A percentile compares a stretch with the other conserved stretches of the same genome.
phyloP scores from a whole-genome alignment of 2,329 filamentous ascomycete species.

The Simplicillium sp. region DNA sequence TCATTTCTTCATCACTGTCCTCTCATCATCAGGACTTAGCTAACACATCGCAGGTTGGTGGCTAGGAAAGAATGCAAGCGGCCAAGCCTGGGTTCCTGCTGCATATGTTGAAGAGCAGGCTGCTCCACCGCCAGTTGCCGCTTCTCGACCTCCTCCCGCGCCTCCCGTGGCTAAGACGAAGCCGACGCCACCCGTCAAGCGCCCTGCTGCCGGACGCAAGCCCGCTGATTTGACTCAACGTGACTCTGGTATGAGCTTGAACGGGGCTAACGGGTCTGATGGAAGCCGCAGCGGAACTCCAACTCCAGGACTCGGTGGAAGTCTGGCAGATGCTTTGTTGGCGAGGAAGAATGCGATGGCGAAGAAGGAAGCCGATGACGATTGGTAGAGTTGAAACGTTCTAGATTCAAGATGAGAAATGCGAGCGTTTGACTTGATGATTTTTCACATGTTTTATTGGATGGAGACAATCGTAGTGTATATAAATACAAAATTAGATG shows the following conservation, averaged over 20 bases:
- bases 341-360: constrained; percentile 71
- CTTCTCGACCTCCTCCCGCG: constrained; percentile 50
- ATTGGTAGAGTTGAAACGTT: constrained; percentile 42
- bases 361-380: constrained; percentile 58
- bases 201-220: constrained; percentile 65
- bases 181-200: constrained; percentile 62
- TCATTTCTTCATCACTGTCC: background rate
- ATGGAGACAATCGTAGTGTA: background rate
- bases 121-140: constrained; percentile 49
- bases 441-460: constrained; percentile 5
- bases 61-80: constrained; percentile 65
- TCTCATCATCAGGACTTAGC: constrained; percentile 17
- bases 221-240: constrained; percentile 59
- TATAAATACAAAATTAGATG: constrained; percentile 4
- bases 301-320: constrained; percentile 61
- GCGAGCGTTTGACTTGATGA: background rate
- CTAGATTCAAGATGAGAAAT: background rate
- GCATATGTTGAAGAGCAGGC: constrained; percentile 86
- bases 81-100: constrained; percentile 89
- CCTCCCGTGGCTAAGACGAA: constrained; percentile 51
- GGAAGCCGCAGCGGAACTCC: constrained; percentile 63
- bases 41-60: constrained; percentile 70
- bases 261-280: constrained; percentile 43
- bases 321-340: constrained; percentile 68
- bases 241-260: constrained; percentile 59